Evolutionary conservation across 163 green algal species (phyloP).

Genomic region (Botryococcus braunii): DNA sequence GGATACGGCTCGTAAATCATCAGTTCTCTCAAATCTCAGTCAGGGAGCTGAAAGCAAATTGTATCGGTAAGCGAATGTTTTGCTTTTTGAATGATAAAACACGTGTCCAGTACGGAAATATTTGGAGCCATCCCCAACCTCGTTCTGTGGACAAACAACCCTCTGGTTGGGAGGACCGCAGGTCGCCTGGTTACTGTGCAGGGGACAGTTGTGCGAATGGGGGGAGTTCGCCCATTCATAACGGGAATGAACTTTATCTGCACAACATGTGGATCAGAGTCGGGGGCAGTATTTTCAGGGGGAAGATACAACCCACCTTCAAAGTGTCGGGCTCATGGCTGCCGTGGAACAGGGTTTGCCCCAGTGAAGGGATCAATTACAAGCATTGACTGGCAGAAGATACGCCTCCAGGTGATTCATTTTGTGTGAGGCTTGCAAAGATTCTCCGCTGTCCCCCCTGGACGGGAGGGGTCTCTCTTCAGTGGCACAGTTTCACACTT

Average conservation of each 20-base stretch:
- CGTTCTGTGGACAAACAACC: neutral
- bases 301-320: slow-evolving; percentile 48
- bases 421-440: too few species aligned
- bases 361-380: slow-evolving; percentile 24
- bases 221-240: slow-evolving; percentile 52
- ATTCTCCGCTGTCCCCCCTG: too few species aligned
- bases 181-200: slow-evolving; percentile 64
- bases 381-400: slow-evolving; percentile 75
- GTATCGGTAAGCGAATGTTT: too few species aligned
- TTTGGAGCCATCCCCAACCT: neutral
- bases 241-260: slow-evolving; percentile 71
- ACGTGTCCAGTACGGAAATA: too few species aligned
- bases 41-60: too few species aligned
- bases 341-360: slow-evolving; percentile 60
- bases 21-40: neutral
- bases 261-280: slow-evolving; percentile 54
- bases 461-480: too few species aligned
- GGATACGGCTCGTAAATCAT: neutral
- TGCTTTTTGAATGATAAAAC: too few species aligned
- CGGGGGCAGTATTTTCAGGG: slow-evolving; percentile 35
- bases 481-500: too few species aligned
- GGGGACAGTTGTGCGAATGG: slow-evolving; percentile 67
- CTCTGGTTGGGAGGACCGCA: slow-evolving; percentile 5
- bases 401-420: slow-evolving; percentile 60
- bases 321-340: slow-evolving; percentile 47